Evolutionary conservation across 2,329 filamentous ascomycete species (phyloP).

Genomic region (Sclerotiophoma versabilis): DNA sequence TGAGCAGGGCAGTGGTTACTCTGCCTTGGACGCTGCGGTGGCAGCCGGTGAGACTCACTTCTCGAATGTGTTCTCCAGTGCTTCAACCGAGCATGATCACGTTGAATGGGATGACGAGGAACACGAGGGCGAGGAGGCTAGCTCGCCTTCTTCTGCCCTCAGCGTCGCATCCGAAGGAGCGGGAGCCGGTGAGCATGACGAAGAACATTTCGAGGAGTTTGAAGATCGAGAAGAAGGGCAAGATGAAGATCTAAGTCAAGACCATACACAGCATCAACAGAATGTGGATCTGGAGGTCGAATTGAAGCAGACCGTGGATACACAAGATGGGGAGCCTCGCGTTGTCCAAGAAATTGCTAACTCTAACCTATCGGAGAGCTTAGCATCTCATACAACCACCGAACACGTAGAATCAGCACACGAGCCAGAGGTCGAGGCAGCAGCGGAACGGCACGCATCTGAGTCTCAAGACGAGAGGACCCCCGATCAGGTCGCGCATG

Average conservation of each 20-base stretch:
- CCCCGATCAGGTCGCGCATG: conserved; percentile 15
- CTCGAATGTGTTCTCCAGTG: conserved; percentile 21
- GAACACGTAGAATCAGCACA: neutral
- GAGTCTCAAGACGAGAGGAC: conserved; percentile 11
- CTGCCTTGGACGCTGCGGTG: conserved; percentile 51
- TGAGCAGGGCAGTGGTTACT: conserved; percentile 64
- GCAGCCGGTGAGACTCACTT: conserved; percentile 39
- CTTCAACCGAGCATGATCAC: conserved; percentile 28
- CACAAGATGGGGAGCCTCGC: neutral
- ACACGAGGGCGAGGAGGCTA: conserved; percentile 13
- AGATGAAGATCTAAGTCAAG: conserved; percentile 2
- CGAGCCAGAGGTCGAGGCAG: neutral
- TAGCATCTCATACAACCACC: neutral
- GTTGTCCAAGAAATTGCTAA: conserved; percentile 1
- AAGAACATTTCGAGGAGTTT: conserved; percentile 7
- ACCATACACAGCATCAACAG: neutral
- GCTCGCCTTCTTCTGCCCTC: conserved; percentile 2
- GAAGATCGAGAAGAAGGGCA: conserved; percentile 2
- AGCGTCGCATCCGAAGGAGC: neutral
- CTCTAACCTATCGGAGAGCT: neutral
- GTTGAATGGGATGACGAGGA: conserved; percentile 32
- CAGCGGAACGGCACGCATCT: neutral
- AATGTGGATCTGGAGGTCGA: conserved; percentile 6
- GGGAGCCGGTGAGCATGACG: conserved; percentile 9
- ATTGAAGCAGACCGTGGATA: neutral